phyloP scores from a whole-genome alignment of 441 rosid species.

The Erodium moschatum region DNA sequence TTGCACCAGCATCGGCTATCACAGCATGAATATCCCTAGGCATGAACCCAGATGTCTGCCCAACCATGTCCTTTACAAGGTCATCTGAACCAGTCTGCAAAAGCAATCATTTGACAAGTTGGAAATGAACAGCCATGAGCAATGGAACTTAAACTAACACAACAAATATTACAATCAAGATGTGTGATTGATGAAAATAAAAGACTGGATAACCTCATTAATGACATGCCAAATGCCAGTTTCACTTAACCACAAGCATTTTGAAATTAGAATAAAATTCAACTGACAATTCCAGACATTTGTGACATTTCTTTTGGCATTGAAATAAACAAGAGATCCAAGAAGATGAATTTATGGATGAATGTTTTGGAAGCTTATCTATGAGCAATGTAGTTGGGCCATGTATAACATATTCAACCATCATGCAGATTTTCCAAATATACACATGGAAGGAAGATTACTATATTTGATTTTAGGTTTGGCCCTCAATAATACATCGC shows the following conservation, averaged over 20 bases:
- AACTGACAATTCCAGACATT: constrained; percentile 8
- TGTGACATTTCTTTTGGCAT: background rate
- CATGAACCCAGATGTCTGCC: constrained; percentile 89
- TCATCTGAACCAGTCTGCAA: constrained; percentile 60
- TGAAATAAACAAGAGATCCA: constrained; percentile 1
- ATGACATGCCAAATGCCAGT: background rate
- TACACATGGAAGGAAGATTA: constrained; percentile 1
- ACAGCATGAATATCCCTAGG: constrained; percentile 81
- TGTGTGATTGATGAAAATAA: background rate
- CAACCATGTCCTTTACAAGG: constrained; percentile 58
- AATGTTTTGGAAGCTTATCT: background rate
- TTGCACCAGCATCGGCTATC: constrained; percentile 82
- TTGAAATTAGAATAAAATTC: background rate
- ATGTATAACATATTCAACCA: background rate
- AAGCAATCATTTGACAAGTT: constrained; percentile 24
- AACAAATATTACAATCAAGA: constrained; percentile 5
- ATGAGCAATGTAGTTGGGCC: constrained; percentile 6
- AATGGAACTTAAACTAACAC: constrained; percentile 14
- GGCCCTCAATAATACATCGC: background rate
- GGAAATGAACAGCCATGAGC: constrained; percentile 13
- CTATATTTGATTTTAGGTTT: constrained; percentile 2
- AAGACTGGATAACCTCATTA: background rate
- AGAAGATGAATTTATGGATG: background rate
- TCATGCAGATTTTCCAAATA: background rate
- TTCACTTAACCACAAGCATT: background rate